Percentiles rank a stretch among this genome's conserved stretches.
phyloP scores from a whole-genome alignment of 805 yeast species.

The Sugiyamaella lignohabitans region DNA sequence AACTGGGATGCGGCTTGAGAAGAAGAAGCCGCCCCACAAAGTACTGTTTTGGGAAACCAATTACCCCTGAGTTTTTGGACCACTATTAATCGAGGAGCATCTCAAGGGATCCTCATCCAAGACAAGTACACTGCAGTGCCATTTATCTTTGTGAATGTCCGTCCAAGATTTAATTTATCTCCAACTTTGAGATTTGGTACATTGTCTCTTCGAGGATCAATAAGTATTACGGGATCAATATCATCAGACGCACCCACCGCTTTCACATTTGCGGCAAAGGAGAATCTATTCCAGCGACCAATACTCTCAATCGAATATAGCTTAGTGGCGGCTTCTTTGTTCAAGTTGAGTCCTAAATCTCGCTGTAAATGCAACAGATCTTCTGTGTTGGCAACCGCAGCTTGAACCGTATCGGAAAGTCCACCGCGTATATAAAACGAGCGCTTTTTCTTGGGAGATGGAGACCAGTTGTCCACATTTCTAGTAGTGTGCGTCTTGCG shows the following conservation, averaged over 20 bases:
- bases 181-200: neutral
- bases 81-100: too few relatives aligned
- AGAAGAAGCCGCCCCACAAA: neutral
- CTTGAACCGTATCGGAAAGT: constrained; percentile 12
- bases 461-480: constrained; percentile 12
- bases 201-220: neutral
- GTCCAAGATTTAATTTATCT: neutral
- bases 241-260: neutral
- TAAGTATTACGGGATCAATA: neutral
- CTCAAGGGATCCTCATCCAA: too few relatives aligned
- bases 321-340: neutral
- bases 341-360: neutral
- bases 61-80: neutral
- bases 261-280: neutral
- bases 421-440: constrained; percentile 7
- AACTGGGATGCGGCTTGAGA: neutral
- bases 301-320: neutral
- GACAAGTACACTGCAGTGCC: neutral
- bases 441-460: constrained; percentile 16
- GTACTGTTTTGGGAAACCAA: neutral
- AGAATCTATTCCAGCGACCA: constrained; percentile 1
- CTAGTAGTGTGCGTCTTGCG: neutral
- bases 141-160: neutral
- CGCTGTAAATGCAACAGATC: neutral
- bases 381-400: neutral